These are phyloP conservation scores for Citrus medica DNA, from an alignment of 345 rosid species.

Conservation along the genomic window DNA sequence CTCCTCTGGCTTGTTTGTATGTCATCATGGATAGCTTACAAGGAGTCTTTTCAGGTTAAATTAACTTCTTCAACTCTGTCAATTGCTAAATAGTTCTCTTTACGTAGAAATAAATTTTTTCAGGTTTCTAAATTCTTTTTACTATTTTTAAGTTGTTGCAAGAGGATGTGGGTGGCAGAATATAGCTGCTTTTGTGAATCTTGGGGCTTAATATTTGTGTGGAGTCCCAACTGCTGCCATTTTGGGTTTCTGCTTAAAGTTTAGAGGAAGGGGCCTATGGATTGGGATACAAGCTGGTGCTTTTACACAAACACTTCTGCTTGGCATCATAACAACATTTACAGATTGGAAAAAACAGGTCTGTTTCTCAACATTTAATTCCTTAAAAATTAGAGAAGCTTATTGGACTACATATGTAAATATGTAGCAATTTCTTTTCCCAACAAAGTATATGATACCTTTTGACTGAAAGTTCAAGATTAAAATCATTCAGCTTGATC, in stretches of 20 bases:
- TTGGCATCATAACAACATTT: constrained; percentile 45
- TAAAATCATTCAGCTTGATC: too few relatives aligned
- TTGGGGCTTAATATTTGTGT: constrained; percentile 59
- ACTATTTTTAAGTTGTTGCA: constrained; percentile 44
- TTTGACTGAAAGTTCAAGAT: too few relatives aligned
- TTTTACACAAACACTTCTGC: constrained; percentile 42
- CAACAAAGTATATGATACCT: background rate
- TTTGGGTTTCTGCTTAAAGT: constrained; percentile 52
- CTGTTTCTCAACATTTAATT: background rate
- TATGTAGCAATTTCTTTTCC: background rate
- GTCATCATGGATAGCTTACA: constrained; percentile 61
- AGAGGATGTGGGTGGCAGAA: constrained; percentile 93
- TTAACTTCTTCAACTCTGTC: background rate
- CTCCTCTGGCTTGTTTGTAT: constrained; percentile 64
- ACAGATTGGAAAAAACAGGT: constrained; percentile 72
- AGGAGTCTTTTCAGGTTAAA: constrained; percentile 63
- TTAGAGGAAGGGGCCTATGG: constrained; percentile 70
- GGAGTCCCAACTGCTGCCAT: constrained; percentile 61
- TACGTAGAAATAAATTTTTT: background rate
- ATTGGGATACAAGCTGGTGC: constrained; percentile 63
- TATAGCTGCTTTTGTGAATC: constrained; percentile 70
- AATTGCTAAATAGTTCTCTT: background rate
- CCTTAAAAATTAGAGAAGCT: background rate
- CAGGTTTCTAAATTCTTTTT: background rate
- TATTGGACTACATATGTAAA: background rate